Evolutionary conservation across 2,329 filamentous ascomycete species (phyloP).

Genomic region (Xylariales sp.): DNA sequence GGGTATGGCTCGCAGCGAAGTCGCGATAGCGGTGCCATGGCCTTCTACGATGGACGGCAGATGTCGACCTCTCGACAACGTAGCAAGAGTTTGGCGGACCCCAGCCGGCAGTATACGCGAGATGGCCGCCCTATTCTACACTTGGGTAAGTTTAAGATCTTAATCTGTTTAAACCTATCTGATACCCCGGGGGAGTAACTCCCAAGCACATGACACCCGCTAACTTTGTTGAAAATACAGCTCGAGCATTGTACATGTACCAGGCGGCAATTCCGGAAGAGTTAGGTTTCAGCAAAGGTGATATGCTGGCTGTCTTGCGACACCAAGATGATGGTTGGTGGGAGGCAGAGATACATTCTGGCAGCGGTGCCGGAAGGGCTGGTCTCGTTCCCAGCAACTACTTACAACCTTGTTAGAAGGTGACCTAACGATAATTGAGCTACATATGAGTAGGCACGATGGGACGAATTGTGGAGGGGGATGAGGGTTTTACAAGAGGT

Average conservation of each 20-base stretch:
- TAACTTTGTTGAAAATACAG: conserved; percentile 46
- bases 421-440: too few species aligned
- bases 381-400: conserved; percentile 68
- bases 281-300: conserved; percentile 86
- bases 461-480: conserved; percentile 12
- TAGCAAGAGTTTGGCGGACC: conserved; percentile 85
- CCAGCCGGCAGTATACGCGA: conserved; percentile 73
- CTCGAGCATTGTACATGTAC: conserved; percentile 91
- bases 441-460: too few species aligned
- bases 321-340: conserved; percentile 99
- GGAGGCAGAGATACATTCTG: conserved; percentile 88
- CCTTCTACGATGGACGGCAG: conserved; percentile 49
- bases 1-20: conserved; percentile 45
- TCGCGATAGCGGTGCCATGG: conserved; percentile 45
- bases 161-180: too few species aligned
- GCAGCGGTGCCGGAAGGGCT: conserved; percentile 45
- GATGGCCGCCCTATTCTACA: conserved; percentile 87
- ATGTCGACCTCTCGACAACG: conserved; percentile 44
- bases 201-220: conserved; percentile 9
- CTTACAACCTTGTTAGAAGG: conserved; percentile 53
- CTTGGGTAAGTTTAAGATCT: conserved; percentile 89
- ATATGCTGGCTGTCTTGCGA: conserved; percentile 80
- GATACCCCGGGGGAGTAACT: background rate
- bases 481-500: too few species aligned
- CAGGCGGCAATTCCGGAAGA: conserved; percentile 93